Conservation (phyloP, 352 stramenopile genomes). For the Phytophthora sojae region DNA sequence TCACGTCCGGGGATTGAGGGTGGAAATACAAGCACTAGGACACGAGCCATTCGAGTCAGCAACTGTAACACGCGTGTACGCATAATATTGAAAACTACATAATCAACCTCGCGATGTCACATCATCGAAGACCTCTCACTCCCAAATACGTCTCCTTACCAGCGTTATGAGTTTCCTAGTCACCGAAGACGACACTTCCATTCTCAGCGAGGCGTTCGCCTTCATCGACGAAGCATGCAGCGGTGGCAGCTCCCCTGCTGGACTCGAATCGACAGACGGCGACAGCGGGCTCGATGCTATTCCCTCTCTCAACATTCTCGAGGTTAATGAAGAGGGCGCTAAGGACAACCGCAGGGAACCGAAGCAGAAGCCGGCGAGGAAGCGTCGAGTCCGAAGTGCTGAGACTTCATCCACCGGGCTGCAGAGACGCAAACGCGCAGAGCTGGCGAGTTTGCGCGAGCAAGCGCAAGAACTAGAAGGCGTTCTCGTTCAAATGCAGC, state of each 20-base stretch:
- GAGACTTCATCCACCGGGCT: conserved; percentile 23
- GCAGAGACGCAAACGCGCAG: conserved; percentile 25
- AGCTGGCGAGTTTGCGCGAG: conserved; percentile 29
- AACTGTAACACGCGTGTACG: not conserved
- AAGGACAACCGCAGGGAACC: not conserved
- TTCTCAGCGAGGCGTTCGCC: conserved; percentile 33
- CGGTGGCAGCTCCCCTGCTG: not conserved
- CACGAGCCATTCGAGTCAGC: no score
- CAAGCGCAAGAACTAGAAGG: conserved; percentile 25
- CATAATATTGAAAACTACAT: conserved; percentile 14
- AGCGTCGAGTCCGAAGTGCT: conserved; percentile 17
- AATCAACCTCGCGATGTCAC: conserved; percentile 1
- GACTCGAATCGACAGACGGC: conserved; percentile 12
- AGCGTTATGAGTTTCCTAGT: conserved; percentile 35
- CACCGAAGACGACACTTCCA: conserved; percentile 22
- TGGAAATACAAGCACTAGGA: no score
- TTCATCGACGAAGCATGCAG: conserved; percentile 33
- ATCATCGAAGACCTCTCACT: no score
- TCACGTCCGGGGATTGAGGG: no score
- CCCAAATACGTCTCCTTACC: no score
- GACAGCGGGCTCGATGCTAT: conserved; percentile 12
- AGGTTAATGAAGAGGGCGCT: not conserved
- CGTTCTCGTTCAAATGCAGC: conserved; percentile 24
- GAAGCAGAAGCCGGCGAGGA: conserved; percentile 18
- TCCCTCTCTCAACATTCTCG: conserved; percentile 14